These are phyloP conservation scores for Camellia granthamiana DNA, from an alignment of 148 eudicot genomes.

Conservation along the genomic window DNA sequence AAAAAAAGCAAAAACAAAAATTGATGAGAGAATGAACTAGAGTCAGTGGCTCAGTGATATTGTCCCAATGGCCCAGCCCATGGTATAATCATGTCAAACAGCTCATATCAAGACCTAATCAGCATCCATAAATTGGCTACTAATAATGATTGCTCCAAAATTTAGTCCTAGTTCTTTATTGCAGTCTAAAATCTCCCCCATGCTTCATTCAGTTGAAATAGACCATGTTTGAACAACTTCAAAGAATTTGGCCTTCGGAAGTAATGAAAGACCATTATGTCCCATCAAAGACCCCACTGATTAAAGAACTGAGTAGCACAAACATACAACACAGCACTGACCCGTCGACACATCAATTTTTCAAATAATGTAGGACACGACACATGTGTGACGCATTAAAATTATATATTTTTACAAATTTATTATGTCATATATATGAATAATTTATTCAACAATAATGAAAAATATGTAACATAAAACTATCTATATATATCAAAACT, in stretches of 20 bases:
- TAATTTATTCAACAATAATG: too few relatives aligned
- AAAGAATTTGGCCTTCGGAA: background rate
- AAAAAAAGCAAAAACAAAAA: background rate
- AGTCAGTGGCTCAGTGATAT: background rate
- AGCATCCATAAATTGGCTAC: background rate
- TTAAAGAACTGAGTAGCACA: background rate
- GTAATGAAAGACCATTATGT: background rate
- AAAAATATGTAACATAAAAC: too few relatives aligned
- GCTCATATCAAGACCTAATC: background rate
- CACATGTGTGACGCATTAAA: too few relatives aligned
- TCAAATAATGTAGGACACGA: too few relatives aligned
- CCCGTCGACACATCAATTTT: too few relatives aligned
- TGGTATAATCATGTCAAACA: background rate
- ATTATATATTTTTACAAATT: too few relatives aligned
- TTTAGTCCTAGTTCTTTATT: background rate
- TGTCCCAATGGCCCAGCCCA: background rate
- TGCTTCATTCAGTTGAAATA: slow-evolving; percentile 3
- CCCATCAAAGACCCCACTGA: background rate
- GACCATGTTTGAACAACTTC: background rate
- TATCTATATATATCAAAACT: too few relatives aligned
- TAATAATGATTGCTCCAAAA: background rate
- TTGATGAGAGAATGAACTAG: background rate
- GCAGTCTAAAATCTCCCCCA: background rate
- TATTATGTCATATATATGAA: too few relatives aligned
- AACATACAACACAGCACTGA: too few relatives aligned